Conservation (phyloP, 345 rosid genomes). For the Lagerstroemia speciosa region DNA sequence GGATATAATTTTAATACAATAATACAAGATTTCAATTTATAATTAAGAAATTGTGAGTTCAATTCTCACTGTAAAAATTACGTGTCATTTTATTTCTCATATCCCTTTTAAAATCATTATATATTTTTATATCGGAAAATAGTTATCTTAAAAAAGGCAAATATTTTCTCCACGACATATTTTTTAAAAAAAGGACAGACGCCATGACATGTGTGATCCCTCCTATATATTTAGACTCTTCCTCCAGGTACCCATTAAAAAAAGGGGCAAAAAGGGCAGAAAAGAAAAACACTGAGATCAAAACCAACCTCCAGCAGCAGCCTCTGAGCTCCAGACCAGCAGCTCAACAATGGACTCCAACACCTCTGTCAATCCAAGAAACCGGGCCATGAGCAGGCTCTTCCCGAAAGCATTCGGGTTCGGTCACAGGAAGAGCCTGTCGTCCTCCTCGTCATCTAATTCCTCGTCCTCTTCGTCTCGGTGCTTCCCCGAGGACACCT, state of each 20-base stretch:
- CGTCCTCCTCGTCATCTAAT: constrained; percentile 26
- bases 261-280: not conserved
- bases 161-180: no score
- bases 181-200: no score
- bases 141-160: no score
- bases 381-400: constrained; percentile 8
- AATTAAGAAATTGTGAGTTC: no score
- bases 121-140: no score
- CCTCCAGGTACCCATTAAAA: not conserved
- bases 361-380: not conserved
- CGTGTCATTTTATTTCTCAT: no score
- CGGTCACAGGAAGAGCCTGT: constrained; percentile 16
- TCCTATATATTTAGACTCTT: not conserved
- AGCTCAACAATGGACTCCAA: constrained; percentile 4
- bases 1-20: no score
- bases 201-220: not conserved
- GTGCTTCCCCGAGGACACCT: constrained; percentile 24
- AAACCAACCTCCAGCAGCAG: no score
- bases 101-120: no score
- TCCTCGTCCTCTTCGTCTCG: constrained; percentile 28
- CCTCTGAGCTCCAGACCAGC: not conserved
- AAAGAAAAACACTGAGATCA: not conserved
- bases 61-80: no score
- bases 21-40: no score
- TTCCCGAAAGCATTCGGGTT: not conserved